phyloP scores from a whole-genome alignment of 768 basidiomycete species.

The Trichaptum fuscoviolaceum region DNA sequence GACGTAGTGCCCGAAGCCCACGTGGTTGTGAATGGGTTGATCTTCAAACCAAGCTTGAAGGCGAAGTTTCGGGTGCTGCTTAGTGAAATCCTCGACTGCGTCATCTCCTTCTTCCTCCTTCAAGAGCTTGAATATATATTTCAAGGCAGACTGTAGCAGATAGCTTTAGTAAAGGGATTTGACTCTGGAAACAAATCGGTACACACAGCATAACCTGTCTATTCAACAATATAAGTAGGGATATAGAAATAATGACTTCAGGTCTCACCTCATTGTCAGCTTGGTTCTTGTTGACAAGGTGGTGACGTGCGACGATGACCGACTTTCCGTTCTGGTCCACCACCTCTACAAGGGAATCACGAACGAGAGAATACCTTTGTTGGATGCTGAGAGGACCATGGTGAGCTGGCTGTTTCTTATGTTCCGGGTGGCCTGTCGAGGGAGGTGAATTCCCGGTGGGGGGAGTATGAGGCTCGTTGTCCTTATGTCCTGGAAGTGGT shows the following conservation, averaged over 20 bases:
- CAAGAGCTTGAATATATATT: neutral
- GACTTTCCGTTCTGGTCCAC: neutral
- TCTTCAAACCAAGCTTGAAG: neutral
- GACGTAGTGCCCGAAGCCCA: neutral
- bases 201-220: neutral
- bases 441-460: no score
- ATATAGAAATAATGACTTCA: neutral
- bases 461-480: neutral
- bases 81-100: neutral
- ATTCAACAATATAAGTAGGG: neutral
- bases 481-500: no score
- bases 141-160: neutral
- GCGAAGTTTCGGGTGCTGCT: neutral
- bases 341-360: neutral
- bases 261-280: neutral
- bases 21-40: neutral
- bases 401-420: neutral
- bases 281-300: neutral
- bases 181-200: no score
- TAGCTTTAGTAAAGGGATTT: neutral
- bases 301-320: neutral
- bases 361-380: neutral
- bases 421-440: neutral
- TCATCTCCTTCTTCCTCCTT: neutral
- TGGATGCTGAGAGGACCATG: neutral